phyloP scores from a whole-genome alignment of 768 basidiomycete species.

The Trametes cingulata region DNA sequence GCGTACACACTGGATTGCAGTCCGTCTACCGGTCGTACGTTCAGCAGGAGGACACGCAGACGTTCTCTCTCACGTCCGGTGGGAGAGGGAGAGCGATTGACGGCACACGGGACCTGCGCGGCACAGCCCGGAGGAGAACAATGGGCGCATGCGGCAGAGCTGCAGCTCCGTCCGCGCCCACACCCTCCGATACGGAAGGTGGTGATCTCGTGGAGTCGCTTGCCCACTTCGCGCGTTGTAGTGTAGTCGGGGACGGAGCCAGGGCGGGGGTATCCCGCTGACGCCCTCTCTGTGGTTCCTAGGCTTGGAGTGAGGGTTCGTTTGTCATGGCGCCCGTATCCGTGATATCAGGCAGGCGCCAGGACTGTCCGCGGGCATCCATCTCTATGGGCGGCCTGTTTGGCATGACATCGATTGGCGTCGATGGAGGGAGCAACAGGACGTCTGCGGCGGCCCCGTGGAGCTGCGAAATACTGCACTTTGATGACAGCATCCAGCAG shows the following conservation, averaged over 20 bases:
- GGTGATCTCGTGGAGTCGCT: neutral
- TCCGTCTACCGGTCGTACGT: too few relatives aligned
- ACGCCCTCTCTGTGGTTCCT: neutral
- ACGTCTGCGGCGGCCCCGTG: neutral
- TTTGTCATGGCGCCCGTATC: neutral
- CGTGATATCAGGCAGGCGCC: neutral
- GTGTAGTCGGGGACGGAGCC: neutral
- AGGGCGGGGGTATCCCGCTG: neutral
- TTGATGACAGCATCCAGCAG: neutral
- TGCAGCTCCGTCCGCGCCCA: neutral
- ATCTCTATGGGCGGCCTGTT: neutral
- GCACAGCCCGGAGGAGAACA: neutral
- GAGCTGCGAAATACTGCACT: neutral
- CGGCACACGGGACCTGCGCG: neutral
- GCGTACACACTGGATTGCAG: too few relatives aligned
- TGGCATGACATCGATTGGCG: conserved; percentile 5
- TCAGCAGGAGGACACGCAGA: too few relatives aligned
- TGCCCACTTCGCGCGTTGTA: conserved; percentile 10
- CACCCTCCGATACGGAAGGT: neutral
- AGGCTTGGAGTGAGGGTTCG: neutral
- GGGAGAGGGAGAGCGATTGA: too few relatives aligned
- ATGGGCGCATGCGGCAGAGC: neutral
- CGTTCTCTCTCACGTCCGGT: too few relatives aligned
- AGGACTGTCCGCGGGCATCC: neutral
- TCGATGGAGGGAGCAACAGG: neutral